Evolutionary conservation across 2,329 filamentous ascomycete genomes (phyloP).

Genomic region (Arthrobotrys conoides): DNA sequence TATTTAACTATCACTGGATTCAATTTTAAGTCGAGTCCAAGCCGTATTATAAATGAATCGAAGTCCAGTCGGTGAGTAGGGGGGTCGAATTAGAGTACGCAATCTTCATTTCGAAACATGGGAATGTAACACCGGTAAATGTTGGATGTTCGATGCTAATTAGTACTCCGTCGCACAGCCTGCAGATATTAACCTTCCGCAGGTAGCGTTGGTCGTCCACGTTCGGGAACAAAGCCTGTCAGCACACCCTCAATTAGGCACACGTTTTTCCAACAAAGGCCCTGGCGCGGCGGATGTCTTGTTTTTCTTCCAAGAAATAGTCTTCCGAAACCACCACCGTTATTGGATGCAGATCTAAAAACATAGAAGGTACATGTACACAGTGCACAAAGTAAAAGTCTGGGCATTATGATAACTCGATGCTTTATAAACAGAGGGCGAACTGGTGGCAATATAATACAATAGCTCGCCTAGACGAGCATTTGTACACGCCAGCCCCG

Average conservation of each 20-base stretch:
- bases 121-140: conserved; percentile 1
- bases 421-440: neutral
- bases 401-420: neutral
- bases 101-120: conserved; percentile 9
- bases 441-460: neutral
- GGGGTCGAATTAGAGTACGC: neutral
- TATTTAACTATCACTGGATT: neutral
- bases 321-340: too few relatives aligned
- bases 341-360: too few relatives aligned
- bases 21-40: neutral
- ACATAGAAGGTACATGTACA: too few relatives aligned
- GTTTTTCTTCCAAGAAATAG: neutral
- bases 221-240: conserved; percentile 5
- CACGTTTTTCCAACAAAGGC: neutral
- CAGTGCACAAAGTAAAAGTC: neutral
- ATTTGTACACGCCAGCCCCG: too few relatives aligned
- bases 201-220: neutral
- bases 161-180: too few relatives aligned
- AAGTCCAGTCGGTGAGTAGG: neutral
- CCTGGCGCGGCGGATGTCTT: neutral
- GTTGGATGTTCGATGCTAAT: conserved; percentile 3
- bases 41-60: conserved; percentile 1
- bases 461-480: neutral
- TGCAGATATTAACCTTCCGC: conserved; percentile 1
- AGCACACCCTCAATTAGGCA: neutral